Evolutionary conservation across 148 eudicot genomes (phyloP), one percentile per base, ranked within the genome.

Genomic region (Silene latifolia): DNA sequence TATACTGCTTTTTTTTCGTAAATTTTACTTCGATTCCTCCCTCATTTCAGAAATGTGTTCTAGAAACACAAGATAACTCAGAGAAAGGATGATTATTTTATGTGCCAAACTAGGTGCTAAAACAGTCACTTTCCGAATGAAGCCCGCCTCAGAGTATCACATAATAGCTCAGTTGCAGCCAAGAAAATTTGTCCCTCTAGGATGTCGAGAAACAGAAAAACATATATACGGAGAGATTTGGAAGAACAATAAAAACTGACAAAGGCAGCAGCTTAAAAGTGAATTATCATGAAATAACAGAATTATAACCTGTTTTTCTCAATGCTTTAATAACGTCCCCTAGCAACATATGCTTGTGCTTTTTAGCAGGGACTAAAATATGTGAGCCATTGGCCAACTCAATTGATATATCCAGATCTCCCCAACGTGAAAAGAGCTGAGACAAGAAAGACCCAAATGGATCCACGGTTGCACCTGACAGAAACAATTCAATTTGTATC

Each of bases 381-480:
- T 82, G 70, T 63, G 88, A 81, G 53, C 90, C 89, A 83, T 89
- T 94, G 48, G 84, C 79, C 81, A 94, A 69, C 87, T 90, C 97
- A 59, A 94, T 80, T 29, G 98, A 94, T 62, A 94, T 78, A 87
- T 94, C 96, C 81, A 94, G 79, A 83, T 94, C 97, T 65, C 97
- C 97, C 97, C 97, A 88, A 44, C 90, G 88, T 57, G 97, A 84
- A 59, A 83, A 94, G n/a, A 94, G 97, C 86, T 91, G 82, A 72
- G 98, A 94, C 71, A 85, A 89, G 80, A 90, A 94, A 72, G 98
- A 94, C 74, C 98, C 98, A 83, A 81, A 94, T 65, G 98, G 97
- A 81, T 94, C 98, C 75, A 94, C 98, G 46, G 97, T 90, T 62
- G 97, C 97, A 86, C 98, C 98, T 94, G 76, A 20, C 56, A 62